Base-by-base conservation (phyloP, 1,139 yeast species). In the Magnusiomyces paraingens region DNA sequence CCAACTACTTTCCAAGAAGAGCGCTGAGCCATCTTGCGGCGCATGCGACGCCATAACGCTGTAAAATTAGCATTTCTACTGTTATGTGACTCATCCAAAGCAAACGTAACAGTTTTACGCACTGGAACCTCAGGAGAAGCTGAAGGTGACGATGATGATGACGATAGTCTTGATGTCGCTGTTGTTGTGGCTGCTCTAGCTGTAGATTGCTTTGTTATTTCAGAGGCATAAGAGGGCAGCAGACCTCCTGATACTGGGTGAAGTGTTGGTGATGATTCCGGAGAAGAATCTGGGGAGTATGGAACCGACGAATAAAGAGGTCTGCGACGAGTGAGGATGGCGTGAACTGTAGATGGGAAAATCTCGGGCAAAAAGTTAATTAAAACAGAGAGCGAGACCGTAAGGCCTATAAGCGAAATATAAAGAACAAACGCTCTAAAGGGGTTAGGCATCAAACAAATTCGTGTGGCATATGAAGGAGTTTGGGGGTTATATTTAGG, bases 371-470 rank as follows among this genome's bases (percentile, higher is more conserved):
- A 47, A 51, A 52, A 51, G 52, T 55, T 59, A 39, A 55, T 58
- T 17, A 57, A 21, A 12, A 58, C 14, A 5, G 62, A 43, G 18
- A 57, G 47, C 2, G 53, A 49, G 5, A 61, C 20, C 2, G 67
- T 53, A 12, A 58, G 52, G 1, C 62, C 21, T 1, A 63, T 66
- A 39, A 62, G 53, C 2, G 64, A 26, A 5, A 62, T 69, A 51
- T 69, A 70, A 14, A 63, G 50, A 5, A 62, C 56, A 44, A 70
- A 62, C 0, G 90, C 79, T 32, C 68, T 64, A 60, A 78, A 84
- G 0, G 96, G 94, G 41, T 76, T 75, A 1, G 95, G 95, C 67
- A 88, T 70, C 60, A 80, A 81, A 64, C 96, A 90, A 65, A 84
- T 76, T 42, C 70, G 71, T 1, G 77, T 72, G 6, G 58, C 58